phyloP scores from a whole-genome alignment of 257 asterid species.

The Scutellaria barbata region DNA sequence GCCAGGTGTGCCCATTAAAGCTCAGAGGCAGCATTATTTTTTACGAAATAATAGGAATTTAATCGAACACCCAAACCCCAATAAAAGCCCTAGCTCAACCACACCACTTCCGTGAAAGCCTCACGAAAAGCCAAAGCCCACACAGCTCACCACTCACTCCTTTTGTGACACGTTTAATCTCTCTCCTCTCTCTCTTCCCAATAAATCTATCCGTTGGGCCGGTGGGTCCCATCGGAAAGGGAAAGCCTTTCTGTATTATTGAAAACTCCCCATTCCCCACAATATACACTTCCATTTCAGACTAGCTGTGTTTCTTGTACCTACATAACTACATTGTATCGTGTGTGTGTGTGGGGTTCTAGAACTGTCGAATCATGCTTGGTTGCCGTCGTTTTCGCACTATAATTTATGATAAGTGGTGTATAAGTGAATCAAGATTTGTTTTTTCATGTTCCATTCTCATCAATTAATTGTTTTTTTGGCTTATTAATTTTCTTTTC shows the following conservation, averaged over 20 bases:
- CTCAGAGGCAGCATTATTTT: not conserved
- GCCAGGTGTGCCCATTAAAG: constrained; percentile 20
- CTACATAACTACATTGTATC: constrained; percentile 19
- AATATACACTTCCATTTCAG: constrained; percentile 36
- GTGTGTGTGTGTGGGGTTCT: not conserved
- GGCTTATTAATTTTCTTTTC: constrained; percentile 30
- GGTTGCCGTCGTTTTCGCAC: constrained; percentile 21
- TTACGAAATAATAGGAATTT: not conserved
- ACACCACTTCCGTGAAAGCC: constrained; percentile 28
- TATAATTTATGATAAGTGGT: constrained; percentile 9
- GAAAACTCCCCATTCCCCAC: constrained; percentile 10
- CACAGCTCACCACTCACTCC: constrained; percentile 34
- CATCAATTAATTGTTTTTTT: constrained; percentile 23
- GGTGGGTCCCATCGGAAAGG: constrained; percentile 37
- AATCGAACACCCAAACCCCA: constrained; percentile 4
- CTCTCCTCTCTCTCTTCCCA: constrained; percentile 32
- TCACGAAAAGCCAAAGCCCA: constrained; percentile 35
- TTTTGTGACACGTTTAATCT: constrained; percentile 55
- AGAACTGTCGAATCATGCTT: constrained; percentile 19
- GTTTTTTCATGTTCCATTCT: constrained; percentile 7
- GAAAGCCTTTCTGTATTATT: constrained; percentile 28
- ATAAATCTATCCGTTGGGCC: constrained; percentile 53
- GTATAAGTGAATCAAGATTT: constrained; percentile 28
- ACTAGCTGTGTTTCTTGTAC: constrained; percentile 45
- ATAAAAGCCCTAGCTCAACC: constrained; percentile 19